Evolutionary conservation across 305 asterid species (phyloP).

Genomic region (Plantago lanceolata): DNA sequence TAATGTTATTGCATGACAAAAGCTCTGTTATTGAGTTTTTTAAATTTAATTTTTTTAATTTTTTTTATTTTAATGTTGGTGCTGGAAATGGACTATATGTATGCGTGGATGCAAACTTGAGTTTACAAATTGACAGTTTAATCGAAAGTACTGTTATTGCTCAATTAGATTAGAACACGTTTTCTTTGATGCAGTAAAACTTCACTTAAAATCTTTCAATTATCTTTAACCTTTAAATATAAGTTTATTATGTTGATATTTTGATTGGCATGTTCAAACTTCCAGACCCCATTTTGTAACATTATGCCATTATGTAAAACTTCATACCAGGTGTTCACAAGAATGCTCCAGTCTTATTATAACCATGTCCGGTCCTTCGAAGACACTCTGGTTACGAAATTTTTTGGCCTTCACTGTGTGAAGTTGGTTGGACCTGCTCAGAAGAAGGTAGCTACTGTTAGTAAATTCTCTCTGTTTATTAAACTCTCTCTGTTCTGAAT

Average conservation of each 20-base stretch:
- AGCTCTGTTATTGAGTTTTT: background rate
- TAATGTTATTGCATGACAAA: background rate
- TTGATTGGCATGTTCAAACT: background rate
- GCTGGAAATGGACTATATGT: background rate
- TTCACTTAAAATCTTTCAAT: background rate
- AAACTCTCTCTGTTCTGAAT: background rate
- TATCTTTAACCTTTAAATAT: background rate
- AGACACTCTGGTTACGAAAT: constrained; percentile 74
- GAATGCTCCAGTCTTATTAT: constrained; percentile 81
- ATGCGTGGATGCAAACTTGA: background rate
- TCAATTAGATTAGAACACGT: background rate
- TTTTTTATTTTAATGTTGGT: background rate
- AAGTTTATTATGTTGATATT: background rate
- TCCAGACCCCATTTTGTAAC: background rate
- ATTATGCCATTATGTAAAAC: constrained; percentile 9
- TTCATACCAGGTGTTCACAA: constrained; percentile 55
- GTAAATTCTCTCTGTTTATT: constrained; percentile 6
- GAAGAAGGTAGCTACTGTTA: constrained; percentile 55
- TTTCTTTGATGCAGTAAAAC: background rate
- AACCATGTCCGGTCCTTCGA: constrained; percentile 78
- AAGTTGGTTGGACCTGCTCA: constrained; percentile 71
- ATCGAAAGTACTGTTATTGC: background rate
- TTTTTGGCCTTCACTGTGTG: constrained; percentile 79
- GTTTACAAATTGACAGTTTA: background rate
- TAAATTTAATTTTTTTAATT: too few species aligned